These are phyloP conservation scores for Amylostereum areolatum DNA, from an alignment of 1,284 basidiomycete species.

Conservation along the genomic window DNA sequence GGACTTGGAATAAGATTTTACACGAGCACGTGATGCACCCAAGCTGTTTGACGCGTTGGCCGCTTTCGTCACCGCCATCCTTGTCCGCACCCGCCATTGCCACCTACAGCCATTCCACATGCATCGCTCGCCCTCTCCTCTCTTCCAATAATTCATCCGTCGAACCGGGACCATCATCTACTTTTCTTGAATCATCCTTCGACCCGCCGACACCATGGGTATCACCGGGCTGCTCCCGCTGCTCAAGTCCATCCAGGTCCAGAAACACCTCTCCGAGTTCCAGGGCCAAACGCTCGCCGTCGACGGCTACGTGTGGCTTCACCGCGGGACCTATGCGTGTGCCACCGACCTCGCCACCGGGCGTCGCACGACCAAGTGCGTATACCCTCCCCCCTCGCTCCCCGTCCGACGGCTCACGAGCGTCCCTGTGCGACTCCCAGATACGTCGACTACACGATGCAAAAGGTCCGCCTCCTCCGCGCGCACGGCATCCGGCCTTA, in stretches of 20 bases:
- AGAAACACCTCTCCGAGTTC: constrained; percentile 76
- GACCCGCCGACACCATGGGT: constrained; percentile 54
- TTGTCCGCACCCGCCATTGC: no score
- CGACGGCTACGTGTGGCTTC: constrained; percentile 97
- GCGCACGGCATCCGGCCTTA: constrained; percentile 86
- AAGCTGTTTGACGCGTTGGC: no score
- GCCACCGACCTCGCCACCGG: constrained; percentile 88
- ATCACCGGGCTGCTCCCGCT: constrained; percentile 92
- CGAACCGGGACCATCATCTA: no score
- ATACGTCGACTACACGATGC: constrained; percentile 97
- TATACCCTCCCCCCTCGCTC: constrained; percentile 8
- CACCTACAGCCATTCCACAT: no score
- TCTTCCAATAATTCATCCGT: no score
- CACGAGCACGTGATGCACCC: no score
- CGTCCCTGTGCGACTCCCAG: constrained; percentile 33
- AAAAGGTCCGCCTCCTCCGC: constrained; percentile 80
- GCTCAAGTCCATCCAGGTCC: constrained; percentile 84
- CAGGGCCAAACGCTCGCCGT: constrained; percentile 77
- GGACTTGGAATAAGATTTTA: no score
- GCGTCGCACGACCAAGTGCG: constrained; percentile 76
- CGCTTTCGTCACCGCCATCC: no score
- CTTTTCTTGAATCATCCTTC: no score
- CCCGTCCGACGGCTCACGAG: background rate
- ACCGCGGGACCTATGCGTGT: constrained; percentile 89
- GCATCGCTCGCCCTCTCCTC: no score